Evolutionary conservation across 1,284 basidiomycete species (phyloP), one percentile per base, ranked within the genome.

Genomic region (Cystobasidium sp.): DNA sequence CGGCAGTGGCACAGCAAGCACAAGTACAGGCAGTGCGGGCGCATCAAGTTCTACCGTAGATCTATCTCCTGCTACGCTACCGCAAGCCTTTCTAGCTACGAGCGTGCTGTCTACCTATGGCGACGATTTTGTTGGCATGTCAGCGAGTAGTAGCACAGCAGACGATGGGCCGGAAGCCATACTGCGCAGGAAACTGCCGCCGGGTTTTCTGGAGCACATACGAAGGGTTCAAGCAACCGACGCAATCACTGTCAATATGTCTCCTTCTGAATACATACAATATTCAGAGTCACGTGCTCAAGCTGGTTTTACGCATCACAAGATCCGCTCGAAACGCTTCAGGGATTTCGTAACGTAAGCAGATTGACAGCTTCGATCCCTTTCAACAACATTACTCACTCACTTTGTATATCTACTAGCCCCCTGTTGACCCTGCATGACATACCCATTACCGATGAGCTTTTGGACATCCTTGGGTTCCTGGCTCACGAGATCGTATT

Each of bases 251-350:
- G 31, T 37, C 22, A 62, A 49, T 41, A 73, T 73, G 70, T 51
- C 49, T 16, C 52, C 62, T 3, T 65, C 62, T 3, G 70, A 73
- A 20, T 73, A 73, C 53, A 53, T 73, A 6, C 70, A 73, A 31
- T 73, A 64, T 24, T 53, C 70, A 16, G 70, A 73, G 51, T 39
- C 70, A 53, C 49, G 70, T 20, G 70, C 62, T 18, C 70, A 73
- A 20, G 70, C 70, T 18, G 49, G 56, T 22, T 66, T 73, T 24
- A 62, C 49, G 37, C 52, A 65, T 46, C 41, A 73, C 53, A 73
- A 73, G 55, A 37, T 61, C 24, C 62, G 53, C 20, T 62, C 70
- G 18, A 64, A 64, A 46, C 70, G 70, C n/a, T 73, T 73, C 43
- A 18, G 63, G 37, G 70, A 73, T 12, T 66, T 73, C 41, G 52